Percentiles rank a stretch among this genome's conserved stretches.
phyloP scores from a whole-genome alignment of 2,329 filamentous ascomycete species.

The Aspergillus felis region DNA sequence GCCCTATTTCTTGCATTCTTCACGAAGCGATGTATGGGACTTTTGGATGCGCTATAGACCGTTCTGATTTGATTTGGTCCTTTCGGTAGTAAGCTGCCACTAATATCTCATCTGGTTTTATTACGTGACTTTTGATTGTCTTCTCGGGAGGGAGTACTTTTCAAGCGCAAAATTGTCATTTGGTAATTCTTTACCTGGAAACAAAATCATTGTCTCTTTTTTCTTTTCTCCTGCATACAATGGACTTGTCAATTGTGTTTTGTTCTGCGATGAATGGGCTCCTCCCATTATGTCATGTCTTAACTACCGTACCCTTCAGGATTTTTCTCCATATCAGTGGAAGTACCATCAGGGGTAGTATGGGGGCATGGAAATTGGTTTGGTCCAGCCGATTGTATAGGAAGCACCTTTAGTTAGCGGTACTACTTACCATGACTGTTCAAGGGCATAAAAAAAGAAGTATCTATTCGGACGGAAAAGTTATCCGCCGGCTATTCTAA shows the following conservation, averaged over 20 bases:
- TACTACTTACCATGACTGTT: background rate
- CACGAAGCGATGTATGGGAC: constrained; percentile 7
- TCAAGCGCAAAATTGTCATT: constrained; percentile 4
- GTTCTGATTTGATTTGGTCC: constrained; percentile 3
- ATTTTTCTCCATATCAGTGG: too few relatives aligned
- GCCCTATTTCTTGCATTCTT: background rate
- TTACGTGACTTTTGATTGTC: constrained; percentile 6
- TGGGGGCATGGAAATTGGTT: background rate
- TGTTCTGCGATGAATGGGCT: background rate
- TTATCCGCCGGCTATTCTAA: background rate
- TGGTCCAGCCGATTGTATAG: background rate
- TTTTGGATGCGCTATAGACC: constrained; percentile 11
- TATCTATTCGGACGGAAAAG: background rate
- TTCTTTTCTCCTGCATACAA: background rate
- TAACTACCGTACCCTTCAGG: too few relatives aligned
- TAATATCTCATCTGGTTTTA: constrained; percentile 5
- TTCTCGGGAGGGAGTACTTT: background rate
- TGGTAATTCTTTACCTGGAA: constrained; percentile 4
- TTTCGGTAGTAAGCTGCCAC: background rate
- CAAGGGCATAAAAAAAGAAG: background rate
- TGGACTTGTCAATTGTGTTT: background rate
- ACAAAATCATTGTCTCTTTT: constrained; percentile 7
- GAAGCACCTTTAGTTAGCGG: background rate
- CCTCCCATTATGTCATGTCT: background rate
- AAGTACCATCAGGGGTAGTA: too few relatives aligned